Base-by-base conservation (phyloP, 192 early-diverging fungal genomes). In the Coemansia sp. region DNA sequence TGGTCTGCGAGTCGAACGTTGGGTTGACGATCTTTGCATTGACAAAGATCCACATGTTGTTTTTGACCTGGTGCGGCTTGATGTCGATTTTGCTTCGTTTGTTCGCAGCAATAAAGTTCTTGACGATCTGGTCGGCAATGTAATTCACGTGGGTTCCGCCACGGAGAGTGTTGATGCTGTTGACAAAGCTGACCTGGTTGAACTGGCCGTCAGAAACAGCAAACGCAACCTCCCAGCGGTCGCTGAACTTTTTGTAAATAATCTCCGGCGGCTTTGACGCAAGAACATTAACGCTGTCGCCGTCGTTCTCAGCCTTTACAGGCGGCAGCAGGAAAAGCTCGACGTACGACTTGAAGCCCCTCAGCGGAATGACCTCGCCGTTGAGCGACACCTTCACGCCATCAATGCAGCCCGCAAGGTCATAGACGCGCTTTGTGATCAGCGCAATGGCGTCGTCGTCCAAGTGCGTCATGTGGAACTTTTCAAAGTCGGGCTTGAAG, bases 1-100 rank as follows among this genome's bases (percentile, higher is more conserved):
- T 98, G 24, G 95, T 99, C 80, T 99, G 97, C 35, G 94, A 96
- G 77, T 98, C 94, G 77, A 99, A 99, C 11, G 92, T 80, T 9
- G 96, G 94, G 67, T 98, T 99, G 63, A 91, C 94, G 59, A 99
- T 97, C 62, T 89, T 66, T 73, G 89, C 91, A 78, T 99, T 99
- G 71, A 99, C 86, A 87, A 96, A 99, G 14, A 99, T 64, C 85
- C 89, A 93, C 76, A 99, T 86, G 68, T 99, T 93, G 53, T 84
- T 92, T 71, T 95, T 95, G 72, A 92, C 89, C 76, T 94, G 89
- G 75, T 87, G 85, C 20, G 93, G 89, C 82, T 92, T 95, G 62
- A 96, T 72, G 21, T 79, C 84, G 9, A 80, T 77, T 63, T 89
- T 89, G 62, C 87, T 91, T 65, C 94, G 92, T 62, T 90, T 94